Conservation (phyloP, 257 asterid genomes). For the Haberlea rhodopensis region DNA sequence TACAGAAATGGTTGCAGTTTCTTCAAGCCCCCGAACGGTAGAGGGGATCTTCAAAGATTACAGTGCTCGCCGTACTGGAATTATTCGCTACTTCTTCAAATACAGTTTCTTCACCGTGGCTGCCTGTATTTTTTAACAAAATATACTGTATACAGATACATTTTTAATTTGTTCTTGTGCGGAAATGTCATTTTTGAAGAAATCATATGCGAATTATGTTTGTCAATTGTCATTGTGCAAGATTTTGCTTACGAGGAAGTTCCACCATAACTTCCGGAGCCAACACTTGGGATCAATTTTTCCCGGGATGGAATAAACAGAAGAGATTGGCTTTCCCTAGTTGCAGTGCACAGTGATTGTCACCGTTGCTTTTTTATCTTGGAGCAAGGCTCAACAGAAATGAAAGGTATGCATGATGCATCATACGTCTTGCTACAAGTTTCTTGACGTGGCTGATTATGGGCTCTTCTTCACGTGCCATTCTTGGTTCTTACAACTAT, state of each 20-base stretch:
- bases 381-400: conserved; percentile 85
- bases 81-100: conserved; percentile 42
- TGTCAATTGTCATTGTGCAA: too few species aligned
- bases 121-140: not conserved
- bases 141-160: not conserved
- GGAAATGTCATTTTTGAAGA: too few species aligned
- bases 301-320: conserved; percentile 92
- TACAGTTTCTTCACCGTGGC: not conserved
- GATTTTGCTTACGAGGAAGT: too few species aligned
- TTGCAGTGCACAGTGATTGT: conserved; percentile 93
- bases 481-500: not conserved
- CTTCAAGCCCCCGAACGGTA: conserved; percentile 82
- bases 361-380: conserved; percentile 81
- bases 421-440: conserved; percentile 6
- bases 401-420: conserved; percentile 69
- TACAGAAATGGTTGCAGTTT: conserved; percentile 67
- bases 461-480: conserved; percentile 11
- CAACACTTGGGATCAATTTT: conserved; percentile 90
- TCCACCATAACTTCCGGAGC: conserved; percentile 96
- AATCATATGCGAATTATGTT: too few species aligned
- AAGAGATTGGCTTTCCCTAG: conserved; percentile 86
- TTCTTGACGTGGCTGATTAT: conserved; percentile 23
- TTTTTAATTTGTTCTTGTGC: not conserved
- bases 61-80: conserved; percentile 79
- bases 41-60: conserved; percentile 98